Evolutionary conservation across 345 rosid genomes (phyloP).

Genomic region (Pugionium dolabratum): DNA sequence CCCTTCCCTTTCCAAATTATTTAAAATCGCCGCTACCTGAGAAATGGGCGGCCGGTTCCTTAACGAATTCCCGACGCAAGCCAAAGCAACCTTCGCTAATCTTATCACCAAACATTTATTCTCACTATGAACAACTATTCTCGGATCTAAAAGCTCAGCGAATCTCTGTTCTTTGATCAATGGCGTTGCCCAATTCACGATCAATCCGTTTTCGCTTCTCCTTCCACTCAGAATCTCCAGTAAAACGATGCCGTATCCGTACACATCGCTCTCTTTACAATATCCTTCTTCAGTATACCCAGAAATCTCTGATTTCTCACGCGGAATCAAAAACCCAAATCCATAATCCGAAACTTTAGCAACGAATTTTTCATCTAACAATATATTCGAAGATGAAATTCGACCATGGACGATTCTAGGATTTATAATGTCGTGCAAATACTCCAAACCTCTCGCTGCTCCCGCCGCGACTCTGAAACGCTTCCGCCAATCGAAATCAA

Average conservation of each 20-base stretch:
- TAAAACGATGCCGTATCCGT: slow-evolving; percentile 77
- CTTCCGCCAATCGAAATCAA: slow-evolving; percentile 58
- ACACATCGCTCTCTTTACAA: slow-evolving; percentile 75
- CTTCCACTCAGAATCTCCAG: slow-evolving; percentile 80
- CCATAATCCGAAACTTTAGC: slow-evolving; percentile 74
- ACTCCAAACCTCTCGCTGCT: slow-evolving; percentile 70
- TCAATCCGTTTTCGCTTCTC: slow-evolving; percentile 60
- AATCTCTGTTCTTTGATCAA: slow-evolving; percentile 65
- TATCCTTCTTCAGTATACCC: slow-evolving; percentile 71
- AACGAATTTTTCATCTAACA: slow-evolving; percentile 51
- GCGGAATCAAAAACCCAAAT: slow-evolving; percentile 54
- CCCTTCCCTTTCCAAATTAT: slow-evolving; percentile 49
- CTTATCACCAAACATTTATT: slow-evolving; percentile 52
- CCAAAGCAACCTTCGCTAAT: slow-evolving; percentile 75
- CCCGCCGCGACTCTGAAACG: slow-evolving; percentile 69
- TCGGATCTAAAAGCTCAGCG: slow-evolving; percentile 62
- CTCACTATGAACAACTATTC: slow-evolving; percentile 53
- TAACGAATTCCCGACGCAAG: slow-evolving; percentile 77
- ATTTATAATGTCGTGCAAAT: slow-evolving; percentile 54
- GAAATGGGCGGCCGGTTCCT: slow-evolving; percentile 61
- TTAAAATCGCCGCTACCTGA: slow-evolving; percentile 68
- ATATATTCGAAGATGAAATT: slow-evolving; percentile 59
- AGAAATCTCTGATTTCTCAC: slow-evolving; percentile 51
- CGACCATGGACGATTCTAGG: slow-evolving; percentile 70
- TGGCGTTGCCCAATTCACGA: slow-evolving; percentile 78